phyloP scores from a whole-genome alignment of 495 filamentous ascomycete species.

The Aspergillus funiculosus region DNA sequence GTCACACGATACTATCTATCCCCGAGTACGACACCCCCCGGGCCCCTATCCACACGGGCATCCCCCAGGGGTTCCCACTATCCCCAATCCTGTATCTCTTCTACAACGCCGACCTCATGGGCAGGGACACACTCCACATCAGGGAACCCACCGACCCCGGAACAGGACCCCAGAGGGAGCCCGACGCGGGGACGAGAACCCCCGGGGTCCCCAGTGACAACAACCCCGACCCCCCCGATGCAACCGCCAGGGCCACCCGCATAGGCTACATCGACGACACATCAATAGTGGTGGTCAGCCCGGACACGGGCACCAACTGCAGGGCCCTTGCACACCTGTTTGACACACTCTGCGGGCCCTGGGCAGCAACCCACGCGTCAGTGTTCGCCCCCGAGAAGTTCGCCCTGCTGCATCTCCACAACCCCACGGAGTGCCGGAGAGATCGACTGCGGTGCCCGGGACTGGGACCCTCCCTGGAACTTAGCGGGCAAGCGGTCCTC shows the following conservation, averaged over 20 bases:
- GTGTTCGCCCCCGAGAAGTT: background rate
- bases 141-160: too few species aligned
- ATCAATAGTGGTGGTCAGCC: background rate
- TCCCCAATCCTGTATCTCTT: conserved; percentile 27
- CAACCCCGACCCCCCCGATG: too few species aligned
- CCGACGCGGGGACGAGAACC: too few species aligned
- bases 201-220: too few species aligned
- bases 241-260: too few species aligned
- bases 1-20: conserved; percentile 21
- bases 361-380: background rate
- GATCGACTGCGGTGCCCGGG: too few species aligned
- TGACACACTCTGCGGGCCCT: background rate
- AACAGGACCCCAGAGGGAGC: too few species aligned
- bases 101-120: conserved; percentile 27
- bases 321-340: background rate
- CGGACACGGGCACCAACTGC: background rate
- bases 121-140: too few species aligned
- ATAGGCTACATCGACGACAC: conserved; percentile 1
- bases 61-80: conserved; percentile 25
- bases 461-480: too few species aligned
- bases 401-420: background rate
- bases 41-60: conserved; percentile 17
- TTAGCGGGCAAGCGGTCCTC: too few species aligned
- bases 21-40: conserved; percentile 19
- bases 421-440: too few species aligned